Conservation (phyloP, 2,329 filamentous ascomycete species). For the Plectosphaerella plurivora region DNA sequence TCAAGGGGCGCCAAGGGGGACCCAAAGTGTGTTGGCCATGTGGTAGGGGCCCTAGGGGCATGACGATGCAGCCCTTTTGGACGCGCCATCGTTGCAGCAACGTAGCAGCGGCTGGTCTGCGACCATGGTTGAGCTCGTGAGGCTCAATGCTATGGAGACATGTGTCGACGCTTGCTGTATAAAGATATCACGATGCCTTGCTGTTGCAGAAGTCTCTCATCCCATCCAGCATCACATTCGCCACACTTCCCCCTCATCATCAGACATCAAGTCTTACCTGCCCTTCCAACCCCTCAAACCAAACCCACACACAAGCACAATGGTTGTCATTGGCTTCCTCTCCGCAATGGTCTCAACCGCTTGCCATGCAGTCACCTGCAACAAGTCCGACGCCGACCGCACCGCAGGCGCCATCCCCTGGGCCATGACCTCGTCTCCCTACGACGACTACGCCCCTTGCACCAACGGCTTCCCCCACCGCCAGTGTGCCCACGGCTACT, state of each 20-base stretch:
- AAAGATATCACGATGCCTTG: not conserved
- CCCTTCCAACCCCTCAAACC: not conserved
- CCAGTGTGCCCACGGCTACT: not conserved
- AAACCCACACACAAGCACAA: not conserved
- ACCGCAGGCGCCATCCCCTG: not conserved
- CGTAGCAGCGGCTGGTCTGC: too few species aligned
- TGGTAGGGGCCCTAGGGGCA: too few species aligned
- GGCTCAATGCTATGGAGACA: too few species aligned
- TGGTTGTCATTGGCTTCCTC: slow-evolving; percentile 9
- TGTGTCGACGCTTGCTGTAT: too few species aligned
- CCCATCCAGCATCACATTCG: not conserved
- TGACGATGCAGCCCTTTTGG: too few species aligned
- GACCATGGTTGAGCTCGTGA: too few species aligned
- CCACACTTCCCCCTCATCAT: not conserved
- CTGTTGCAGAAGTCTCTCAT: not conserved
- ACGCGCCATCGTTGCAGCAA: too few species aligned
- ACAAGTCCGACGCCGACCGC: slow-evolving; percentile 6
- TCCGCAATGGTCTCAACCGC: slow-evolving; percentile 9
- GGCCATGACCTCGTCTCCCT: too few species aligned
- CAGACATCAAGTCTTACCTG: too few species aligned
- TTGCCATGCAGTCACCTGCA: slow-evolving; percentile 9
- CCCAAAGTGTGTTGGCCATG: too few species aligned
- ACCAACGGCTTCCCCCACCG: not conserved
- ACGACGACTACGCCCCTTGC: not conserved
- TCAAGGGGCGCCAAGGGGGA: too few species aligned